phyloP scores from a whole-genome alignment of 805 yeast genomes.

The Starmerella cellae region DNA sequence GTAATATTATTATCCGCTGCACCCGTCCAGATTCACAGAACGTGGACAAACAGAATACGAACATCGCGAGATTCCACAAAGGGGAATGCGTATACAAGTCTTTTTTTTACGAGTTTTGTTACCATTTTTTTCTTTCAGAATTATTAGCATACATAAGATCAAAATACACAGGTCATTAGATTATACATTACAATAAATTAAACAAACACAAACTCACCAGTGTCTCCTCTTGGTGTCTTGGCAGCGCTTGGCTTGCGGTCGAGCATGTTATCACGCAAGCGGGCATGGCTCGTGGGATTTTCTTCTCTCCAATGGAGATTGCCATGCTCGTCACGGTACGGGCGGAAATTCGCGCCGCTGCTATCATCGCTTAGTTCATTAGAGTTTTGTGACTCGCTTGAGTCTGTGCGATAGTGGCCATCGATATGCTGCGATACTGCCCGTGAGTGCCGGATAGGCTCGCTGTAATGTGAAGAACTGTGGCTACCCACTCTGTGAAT shows the following conservation, averaged over 20 bases:
- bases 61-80: too few species aligned
- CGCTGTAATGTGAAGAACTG: constrained; percentile 22
- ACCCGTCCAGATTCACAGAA: too few species aligned
- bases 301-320: constrained; percentile 24
- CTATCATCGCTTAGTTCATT: constrained; percentile 19
- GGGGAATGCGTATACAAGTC: too few species aligned
- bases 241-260: constrained; percentile 25
- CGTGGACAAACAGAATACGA: too few species aligned
- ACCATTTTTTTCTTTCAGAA: too few species aligned
- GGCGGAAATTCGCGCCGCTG: constrained; percentile 21
- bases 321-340: constrained; percentile 27
- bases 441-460: constrained; percentile 1
- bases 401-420: constrained; percentile 26
- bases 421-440: constrained; percentile 8
- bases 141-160: too few species aligned
- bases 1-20: too few species aligned
- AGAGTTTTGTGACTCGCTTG: constrained; percentile 22
- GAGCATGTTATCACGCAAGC: constrained; percentile 20
- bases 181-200: constrained; percentile 13
- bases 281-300: constrained; percentile 7
- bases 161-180: too few species aligned
- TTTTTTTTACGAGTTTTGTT: too few species aligned
- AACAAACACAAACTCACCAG: constrained; percentile 27
- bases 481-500: constrained; percentile 25
- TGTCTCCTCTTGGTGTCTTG: constrained; percentile 19